Evolutionary conservation across 108 stramenopile species (phyloP).

Genomic region (Seminavis robusta): DNA sequence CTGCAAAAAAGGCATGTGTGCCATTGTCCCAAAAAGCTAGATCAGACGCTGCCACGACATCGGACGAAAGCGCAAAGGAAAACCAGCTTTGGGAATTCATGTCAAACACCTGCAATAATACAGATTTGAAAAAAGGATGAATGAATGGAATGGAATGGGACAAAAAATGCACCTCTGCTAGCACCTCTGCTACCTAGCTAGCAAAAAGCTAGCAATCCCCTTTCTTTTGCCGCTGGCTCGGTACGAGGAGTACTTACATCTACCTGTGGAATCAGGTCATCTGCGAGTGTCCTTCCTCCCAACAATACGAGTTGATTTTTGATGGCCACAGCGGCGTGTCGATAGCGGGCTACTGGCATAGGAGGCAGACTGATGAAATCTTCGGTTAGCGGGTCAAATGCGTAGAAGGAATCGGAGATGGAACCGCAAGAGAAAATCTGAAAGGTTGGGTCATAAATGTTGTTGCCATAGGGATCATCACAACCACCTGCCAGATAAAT

Average conservation of each 20-base stretch:
- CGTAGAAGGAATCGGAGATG: constrained; percentile 14
- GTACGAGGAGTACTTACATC: constrained; percentile 36
- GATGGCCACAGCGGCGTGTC: constrained; percentile 44
- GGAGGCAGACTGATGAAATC: constrained; percentile 22
- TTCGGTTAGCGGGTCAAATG: constrained; percentile 17
- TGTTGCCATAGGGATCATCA: constrained; percentile 36
- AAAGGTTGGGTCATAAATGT: constrained; percentile 1
- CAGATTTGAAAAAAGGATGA: constrained; percentile 28
- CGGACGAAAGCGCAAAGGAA: constrained; percentile 30
- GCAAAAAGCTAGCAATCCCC: too few relatives aligned
- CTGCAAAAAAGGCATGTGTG: constrained; percentile 39
- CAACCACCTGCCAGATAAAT: constrained; percentile 63
- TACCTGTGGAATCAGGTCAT: constrained; percentile 41
- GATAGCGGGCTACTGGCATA: constrained; percentile 46
- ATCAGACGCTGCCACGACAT: constrained; percentile 36
- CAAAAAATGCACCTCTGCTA: neutral
- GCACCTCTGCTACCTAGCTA: too few relatives aligned
- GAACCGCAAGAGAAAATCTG: constrained; percentile 23
- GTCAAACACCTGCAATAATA: constrained; percentile 34
- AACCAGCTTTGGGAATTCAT: constrained; percentile 66
- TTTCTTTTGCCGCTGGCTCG: too few relatives aligned
- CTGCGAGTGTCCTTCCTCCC: constrained; percentile 46
- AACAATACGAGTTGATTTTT: constrained; percentile 31
- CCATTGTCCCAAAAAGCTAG: constrained; percentile 33
- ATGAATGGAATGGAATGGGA: neutral